Conservation (phyloP, 495 filamentous ascomycete genomes). For the Penicillium pulvis region DNA sequence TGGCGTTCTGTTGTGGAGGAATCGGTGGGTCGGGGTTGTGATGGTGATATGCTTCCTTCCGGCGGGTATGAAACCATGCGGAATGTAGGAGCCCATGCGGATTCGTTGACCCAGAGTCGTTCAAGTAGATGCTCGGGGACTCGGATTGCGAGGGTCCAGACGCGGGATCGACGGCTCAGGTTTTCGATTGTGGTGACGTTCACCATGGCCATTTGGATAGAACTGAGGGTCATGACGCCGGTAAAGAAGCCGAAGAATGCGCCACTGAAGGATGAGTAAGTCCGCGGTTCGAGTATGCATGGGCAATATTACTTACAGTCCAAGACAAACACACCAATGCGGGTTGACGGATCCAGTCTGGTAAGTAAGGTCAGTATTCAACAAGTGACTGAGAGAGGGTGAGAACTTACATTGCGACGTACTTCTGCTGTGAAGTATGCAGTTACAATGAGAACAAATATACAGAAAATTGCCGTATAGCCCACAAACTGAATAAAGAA, state of each 20-base stretch:
- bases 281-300: constrained; percentile 1
- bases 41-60: constrained; percentile 20
- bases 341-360: constrained; percentile 44
- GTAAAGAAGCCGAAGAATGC: constrained; percentile 77
- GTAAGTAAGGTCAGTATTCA: constrained; percentile 16
- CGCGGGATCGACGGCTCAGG: constrained; percentile 58
- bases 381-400: background rate
- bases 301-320: constrained; percentile 45
- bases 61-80: constrained; percentile 51
- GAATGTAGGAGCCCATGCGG: constrained; percentile 45
- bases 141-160: constrained; percentile 76
- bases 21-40: constrained; percentile 14
- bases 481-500: constrained; percentile 85
- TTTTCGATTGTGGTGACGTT: constrained; percentile 87
- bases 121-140: constrained; percentile 56
- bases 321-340: constrained; percentile 58
- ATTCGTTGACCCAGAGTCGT: constrained; percentile 32
- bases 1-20: constrained; percentile 40
- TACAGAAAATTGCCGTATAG: constrained; percentile 70
- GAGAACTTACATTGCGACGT: constrained; percentile 33
- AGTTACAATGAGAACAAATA: constrained; percentile 60
- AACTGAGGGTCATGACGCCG: constrained; percentile 69
- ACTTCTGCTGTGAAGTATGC: constrained; percentile 57
- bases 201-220: constrained; percentile 63
- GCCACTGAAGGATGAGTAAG: constrained; percentile 38